A percentile compares a stretch with the other conserved stretches of the same genome.
Evolutionary conservation across 1,139 yeast species (phyloP).

Genomic region (Lodderomyces beijingensis): DNA sequence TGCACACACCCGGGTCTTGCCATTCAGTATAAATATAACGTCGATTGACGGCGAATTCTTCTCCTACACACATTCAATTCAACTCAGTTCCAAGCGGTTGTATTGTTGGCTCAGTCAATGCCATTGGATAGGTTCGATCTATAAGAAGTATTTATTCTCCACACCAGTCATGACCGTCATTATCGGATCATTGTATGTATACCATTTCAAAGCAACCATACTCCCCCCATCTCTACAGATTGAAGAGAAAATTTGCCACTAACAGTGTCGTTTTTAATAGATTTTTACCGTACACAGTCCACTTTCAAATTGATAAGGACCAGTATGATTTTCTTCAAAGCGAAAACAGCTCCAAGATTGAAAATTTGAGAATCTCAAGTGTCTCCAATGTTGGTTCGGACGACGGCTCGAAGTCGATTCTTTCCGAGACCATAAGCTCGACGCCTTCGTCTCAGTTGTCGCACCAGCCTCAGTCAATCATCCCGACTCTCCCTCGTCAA

Average conservation of each 20-base stretch:
- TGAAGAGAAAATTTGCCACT: neutral
- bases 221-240: too few relatives aligned
- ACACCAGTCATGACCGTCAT: conserved; percentile 62
- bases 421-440: neutral
- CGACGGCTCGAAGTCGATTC: neutral
- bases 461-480: neutral
- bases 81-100: too few relatives aligned
- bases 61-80: too few relatives aligned
- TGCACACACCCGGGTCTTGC: too few relatives aligned
- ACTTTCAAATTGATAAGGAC: conserved; percentile 46
- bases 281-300: conserved; percentile 69
- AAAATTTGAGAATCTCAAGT: conserved; percentile 4
- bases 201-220: conserved; percentile 7
- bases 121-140: too few relatives aligned
- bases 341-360: conserved; percentile 8
- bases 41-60: too few relatives aligned
- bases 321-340: conserved; percentile 10
- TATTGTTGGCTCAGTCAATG: too few relatives aligned
- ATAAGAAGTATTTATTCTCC: too few relatives aligned
- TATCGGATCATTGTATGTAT: conserved; percentile 59
- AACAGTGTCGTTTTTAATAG: conserved; percentile 24
- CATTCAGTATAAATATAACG: too few relatives aligned
- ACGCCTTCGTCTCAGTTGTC: neutral
- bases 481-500: conserved; percentile 4
- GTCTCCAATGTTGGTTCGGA: neutral